Evolutionary conservation across 75 land plant species (phyloP).

Genomic region (Cupressus sempervirens): DNA sequence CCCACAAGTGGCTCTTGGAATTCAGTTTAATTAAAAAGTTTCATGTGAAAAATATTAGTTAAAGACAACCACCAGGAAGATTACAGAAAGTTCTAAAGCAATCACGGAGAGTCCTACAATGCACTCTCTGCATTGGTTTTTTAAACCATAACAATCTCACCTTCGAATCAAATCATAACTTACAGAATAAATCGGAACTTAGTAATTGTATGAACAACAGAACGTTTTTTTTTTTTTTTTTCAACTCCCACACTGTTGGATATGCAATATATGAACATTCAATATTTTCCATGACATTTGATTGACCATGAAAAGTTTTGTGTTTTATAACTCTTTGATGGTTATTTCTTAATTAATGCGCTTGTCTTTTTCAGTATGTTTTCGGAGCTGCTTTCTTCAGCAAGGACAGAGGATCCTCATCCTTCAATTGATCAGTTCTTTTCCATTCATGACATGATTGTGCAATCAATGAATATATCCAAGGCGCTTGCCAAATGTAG

Average conservation of each 20-base stretch:
- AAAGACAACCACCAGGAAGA: neutral
- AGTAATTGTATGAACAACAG: neutral
- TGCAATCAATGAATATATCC: conserved; percentile 34
- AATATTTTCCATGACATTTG: conserved; percentile 19
- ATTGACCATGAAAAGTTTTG: neutral
- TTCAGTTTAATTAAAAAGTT: neutral
- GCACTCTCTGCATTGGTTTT: neutral
- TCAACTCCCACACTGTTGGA: neutral
- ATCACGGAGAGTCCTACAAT: neutral
- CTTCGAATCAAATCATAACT: neutral
- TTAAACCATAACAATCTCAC: neutral
- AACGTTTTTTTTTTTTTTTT: neutral
- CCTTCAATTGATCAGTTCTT: conserved; percentile 68
- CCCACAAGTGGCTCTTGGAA: neutral
- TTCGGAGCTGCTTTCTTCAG: conserved; percentile 64
- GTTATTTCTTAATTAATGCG: conserved; percentile 1
- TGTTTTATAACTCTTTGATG: neutral
- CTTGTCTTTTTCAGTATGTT: conserved; percentile 51
- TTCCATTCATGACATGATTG: conserved; percentile 48
- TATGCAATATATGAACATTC: neutral
- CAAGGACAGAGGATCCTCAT: conserved; percentile 56
- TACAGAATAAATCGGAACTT: neutral
- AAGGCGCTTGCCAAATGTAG: conserved; percentile 28
- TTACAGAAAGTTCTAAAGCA: neutral
- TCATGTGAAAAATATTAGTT: neutral